These are phyloP conservation scores for Citrus sp. DNA, from an alignment of 345 rosid species.

Conservation along the genomic window DNA sequence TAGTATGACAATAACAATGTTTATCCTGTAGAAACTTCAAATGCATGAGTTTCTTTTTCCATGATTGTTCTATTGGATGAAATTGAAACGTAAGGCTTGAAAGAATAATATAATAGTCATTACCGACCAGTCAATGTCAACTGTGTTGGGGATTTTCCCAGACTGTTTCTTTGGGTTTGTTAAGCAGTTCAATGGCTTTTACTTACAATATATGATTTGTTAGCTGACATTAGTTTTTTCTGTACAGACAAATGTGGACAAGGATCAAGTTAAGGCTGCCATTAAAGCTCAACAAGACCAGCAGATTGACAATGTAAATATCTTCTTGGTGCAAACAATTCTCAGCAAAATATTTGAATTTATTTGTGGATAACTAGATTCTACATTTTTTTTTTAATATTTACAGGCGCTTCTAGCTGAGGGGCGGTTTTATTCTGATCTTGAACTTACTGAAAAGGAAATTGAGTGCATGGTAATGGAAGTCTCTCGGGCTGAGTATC, in stretches of 20 bases:
- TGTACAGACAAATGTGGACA: constrained; percentile 82
- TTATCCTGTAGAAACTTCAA: not conserved
- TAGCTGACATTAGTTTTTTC: constrained; percentile 1
- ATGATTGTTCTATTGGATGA: not conserved
- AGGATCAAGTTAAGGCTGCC: constrained; percentile 96
- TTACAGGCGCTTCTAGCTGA: constrained; percentile 91
- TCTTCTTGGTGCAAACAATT: not conserved
- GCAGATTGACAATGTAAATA: constrained; percentile 85
- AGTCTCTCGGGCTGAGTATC: constrained; percentile 96
- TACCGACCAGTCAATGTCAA: not conserved
- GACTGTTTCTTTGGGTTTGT: not conserved
- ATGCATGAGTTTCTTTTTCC: not conserved
- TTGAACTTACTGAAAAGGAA: constrained; percentile 96
- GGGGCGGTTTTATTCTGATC: constrained; percentile 85
- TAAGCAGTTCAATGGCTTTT: not conserved
- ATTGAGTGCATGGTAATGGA: constrained; percentile 94
- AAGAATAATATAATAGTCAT: not conserved
- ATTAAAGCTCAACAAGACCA: constrained; percentile 98
- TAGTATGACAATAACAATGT: not conserved
- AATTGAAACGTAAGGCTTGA: not conserved
- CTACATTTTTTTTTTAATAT: not conserved
- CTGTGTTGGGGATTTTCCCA: not conserved
- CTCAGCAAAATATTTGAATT: not conserved
- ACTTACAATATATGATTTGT: not conserved
- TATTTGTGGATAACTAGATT: constrained; percentile 1